Base-by-base conservation (phyloP, 495 filamentous ascomycete genomes). In the Penicillium alfredii region DNA sequence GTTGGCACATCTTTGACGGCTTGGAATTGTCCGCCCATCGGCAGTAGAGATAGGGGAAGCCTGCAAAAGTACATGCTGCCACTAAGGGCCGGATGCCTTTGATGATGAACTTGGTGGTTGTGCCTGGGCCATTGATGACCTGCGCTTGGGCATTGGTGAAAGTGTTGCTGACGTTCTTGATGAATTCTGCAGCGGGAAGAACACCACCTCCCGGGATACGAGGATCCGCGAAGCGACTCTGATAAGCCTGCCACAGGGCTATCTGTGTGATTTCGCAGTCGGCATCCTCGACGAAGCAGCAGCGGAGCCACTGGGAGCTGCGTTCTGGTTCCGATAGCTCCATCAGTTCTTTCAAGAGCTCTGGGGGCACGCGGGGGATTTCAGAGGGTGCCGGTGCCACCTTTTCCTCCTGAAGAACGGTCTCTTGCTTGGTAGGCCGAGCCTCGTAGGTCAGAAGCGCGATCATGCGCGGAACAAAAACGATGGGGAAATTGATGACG, bases 201-300 rank as follows among this genome's bases (percentile, higher is more conserved):
- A 88, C 77, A 16, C 71, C 71, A 9, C 74, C 73, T 9, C 70
- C 67, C 20, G 64, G 60, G 20, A 62, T 42, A 9, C 62, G 59
- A 29, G 64, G 60, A 10, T 70, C 63, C 15, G 71, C 69, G 42
- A 98, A 97, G 1, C 85, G 82, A 22, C 69, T 70, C 51, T 96
- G 92, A 49, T 99, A 99, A 2, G 92, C 90, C 57, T 94, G 85
- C 93, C 93, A 99, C 30, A 97, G 74, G 6, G 81, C 79, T 35
- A 99, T 96, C 56, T 99, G 93, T 0, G 93, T 97, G 48, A 99
- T 93, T 30, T 89, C 81, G 21, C 81, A 81, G 4, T 81, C 77
- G 0, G 76, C 49, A 44, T 94, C 88, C 60, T 96, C 86, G 45
- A 94, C 84, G 45, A 97, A 77, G 33, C 69, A 73, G 35, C 68